Evolutionary conservation across 306 rosid species (phyloP).

Genomic region (Lotus japonicus): DNA sequence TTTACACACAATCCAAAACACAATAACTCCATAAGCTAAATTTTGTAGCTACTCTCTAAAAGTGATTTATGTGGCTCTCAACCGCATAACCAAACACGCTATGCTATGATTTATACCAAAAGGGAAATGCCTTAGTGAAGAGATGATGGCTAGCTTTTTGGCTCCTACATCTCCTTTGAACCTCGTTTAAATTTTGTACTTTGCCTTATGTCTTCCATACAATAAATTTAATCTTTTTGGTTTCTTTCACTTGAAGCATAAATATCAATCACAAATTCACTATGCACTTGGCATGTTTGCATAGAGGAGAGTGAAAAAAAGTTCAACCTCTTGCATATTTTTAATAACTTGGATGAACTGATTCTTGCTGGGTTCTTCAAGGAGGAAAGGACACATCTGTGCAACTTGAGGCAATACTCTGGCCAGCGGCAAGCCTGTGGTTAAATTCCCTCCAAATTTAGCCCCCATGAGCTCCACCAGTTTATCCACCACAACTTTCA

Average conservation of each 20-base stretch:
- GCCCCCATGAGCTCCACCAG: conserved; percentile 51
- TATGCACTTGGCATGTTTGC: conserved; percentile 50
- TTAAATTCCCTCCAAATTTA: conserved; percentile 43
- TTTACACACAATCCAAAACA: too few species aligned
- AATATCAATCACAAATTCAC: conserved; percentile 17
- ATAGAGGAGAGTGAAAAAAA: conserved; percentile 80
- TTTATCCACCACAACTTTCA: conserved; percentile 50
- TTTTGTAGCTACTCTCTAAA: too few species aligned
- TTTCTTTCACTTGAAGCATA: conserved; percentile 24
- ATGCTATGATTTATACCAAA: conserved; percentile 3
- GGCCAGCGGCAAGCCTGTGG: conserved; percentile 60
- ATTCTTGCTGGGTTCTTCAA: conserved; percentile 67
- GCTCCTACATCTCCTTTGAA: conserved; percentile 29
- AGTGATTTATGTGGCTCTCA: too few species aligned
- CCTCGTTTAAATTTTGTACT: conserved; percentile 31
- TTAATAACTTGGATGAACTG: conserved; percentile 57
- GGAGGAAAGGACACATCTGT: conserved; percentile 58
- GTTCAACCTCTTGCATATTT: conserved; percentile 64
- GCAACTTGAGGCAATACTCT: conserved; percentile 73
- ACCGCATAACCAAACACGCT: too few species aligned
- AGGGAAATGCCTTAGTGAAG: conserved; percentile 14
- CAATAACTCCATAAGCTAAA: too few species aligned
- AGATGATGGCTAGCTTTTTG: conserved; percentile 19
- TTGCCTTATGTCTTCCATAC: conserved; percentile 22
- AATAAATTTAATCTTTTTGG: conserved; percentile 19